Evolutionary conservation across 2,329 filamentous ascomycete species (phyloP).

Genomic region (Coniochaeta pulveracea): DNA sequence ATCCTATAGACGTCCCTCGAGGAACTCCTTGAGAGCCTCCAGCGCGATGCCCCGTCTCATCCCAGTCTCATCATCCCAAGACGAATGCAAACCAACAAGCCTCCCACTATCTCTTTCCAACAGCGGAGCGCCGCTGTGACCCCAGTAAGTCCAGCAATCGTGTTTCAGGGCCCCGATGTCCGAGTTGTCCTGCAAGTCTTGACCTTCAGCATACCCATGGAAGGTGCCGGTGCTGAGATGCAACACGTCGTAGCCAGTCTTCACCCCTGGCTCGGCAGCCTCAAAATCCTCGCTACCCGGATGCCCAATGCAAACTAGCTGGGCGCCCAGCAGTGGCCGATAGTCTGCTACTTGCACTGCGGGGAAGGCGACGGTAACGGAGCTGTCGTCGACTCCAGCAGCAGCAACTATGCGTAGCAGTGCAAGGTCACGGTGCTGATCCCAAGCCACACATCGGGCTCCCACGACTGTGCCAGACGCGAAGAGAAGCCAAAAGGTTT

Average conservation of each 20-base stretch:
- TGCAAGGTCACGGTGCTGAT: slow-evolving; percentile 31
- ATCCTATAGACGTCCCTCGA: no score
- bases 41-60: slow-evolving; percentile 36
- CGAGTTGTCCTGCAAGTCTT: slow-evolving; percentile 35
- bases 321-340: slow-evolving; percentile 10
- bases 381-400: background rate
- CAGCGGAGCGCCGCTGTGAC: slow-evolving; percentile 39
- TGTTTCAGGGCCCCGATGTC: slow-evolving; percentile 41
- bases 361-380: slow-evolving; percentile 10
- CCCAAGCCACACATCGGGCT: slow-evolving; percentile 27
- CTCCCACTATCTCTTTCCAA: slow-evolving; percentile 23
- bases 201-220: slow-evolving; percentile 22
- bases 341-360: slow-evolving; percentile 8
- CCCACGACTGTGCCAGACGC: slow-evolving; percentile 25
- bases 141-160: slow-evolving; percentile 47
- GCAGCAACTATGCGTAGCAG: slow-evolving; percentile 27
- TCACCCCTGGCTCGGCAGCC: slow-evolving; percentile 16
- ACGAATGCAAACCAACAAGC: slow-evolving; percentile 39
- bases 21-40: slow-evolving; percentile 30
- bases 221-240: slow-evolving; percentile 31
- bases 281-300: slow-evolving; percentile 31
- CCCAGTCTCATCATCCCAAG: slow-evolving; percentile 38
- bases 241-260: slow-evolving; percentile 33
- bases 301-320: slow-evolving; percentile 22
- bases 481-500: slow-evolving; percentile 29